Conservation (phyloP, 306 rosid species). For the Echinosophora koreensis region DNA sequence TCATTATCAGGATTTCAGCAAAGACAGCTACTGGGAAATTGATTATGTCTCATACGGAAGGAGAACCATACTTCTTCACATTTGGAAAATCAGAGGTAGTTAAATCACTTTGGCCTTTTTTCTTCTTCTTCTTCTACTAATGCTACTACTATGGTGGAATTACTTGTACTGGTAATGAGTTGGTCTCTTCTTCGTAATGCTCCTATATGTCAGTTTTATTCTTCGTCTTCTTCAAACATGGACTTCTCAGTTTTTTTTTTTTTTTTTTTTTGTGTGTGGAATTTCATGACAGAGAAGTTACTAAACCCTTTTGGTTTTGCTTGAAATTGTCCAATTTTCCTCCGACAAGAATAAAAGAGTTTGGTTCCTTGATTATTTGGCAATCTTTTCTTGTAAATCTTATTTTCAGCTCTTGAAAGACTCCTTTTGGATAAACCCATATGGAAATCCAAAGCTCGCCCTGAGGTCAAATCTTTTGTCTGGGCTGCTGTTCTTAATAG, state of each 20-base stretch:
- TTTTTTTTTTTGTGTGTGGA: background rate
- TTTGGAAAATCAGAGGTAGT: slow-evolving; percentile 94
- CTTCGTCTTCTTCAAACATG: background rate
- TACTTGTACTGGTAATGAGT: slow-evolving; percentile 26
- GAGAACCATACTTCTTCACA: slow-evolving; percentile 87
- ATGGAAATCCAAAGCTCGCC: too few species aligned
- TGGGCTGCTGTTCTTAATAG: too few species aligned
- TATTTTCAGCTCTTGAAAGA: too few species aligned
- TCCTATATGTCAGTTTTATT: background rate
- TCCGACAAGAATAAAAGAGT: too few species aligned
- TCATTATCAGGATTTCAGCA: slow-evolving; percentile 81
- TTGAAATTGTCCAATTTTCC: too few species aligned
- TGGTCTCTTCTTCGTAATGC: background rate
- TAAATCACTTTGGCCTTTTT: slow-evolving; percentile 30
- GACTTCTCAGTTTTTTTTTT: background rate
- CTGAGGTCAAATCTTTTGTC: too few species aligned
- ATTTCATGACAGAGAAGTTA: background rate
- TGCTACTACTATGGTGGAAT: slow-evolving; percentile 9
- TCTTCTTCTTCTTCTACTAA: slow-evolving; percentile 22
- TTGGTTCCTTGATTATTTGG: too few species aligned
- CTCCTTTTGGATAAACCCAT: too few species aligned
- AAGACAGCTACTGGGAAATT: slow-evolving; percentile 72
- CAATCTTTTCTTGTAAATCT: too few species aligned
- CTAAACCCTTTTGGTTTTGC: background rate
- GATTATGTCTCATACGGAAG: slow-evolving; percentile 69